These are phyloP conservation scores for Pestalotiopsis sp. DNA, from an alignment of 2,329 filamentous ascomycete species.

Conservation along the genomic window DNA sequence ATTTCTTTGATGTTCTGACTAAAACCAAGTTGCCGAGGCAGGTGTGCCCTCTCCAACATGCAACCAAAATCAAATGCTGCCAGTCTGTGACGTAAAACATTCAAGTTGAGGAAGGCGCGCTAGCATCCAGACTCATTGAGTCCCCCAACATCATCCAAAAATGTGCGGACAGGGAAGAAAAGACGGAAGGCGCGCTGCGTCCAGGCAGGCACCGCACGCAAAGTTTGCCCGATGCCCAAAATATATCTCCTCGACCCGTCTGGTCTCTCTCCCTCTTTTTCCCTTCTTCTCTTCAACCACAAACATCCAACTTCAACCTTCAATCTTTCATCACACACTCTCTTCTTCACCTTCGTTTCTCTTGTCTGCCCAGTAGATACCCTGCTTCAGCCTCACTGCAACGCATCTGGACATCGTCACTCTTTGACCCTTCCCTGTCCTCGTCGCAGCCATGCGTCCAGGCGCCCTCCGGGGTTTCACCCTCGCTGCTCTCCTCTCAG, in stretches of 20 bases:
- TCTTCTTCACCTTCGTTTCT: neutral
- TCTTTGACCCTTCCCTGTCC: neutral
- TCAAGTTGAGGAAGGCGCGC: neutral
- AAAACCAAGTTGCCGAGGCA: too few species aligned
- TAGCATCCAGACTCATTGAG: neutral
- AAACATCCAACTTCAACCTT: constrained; percentile 10
- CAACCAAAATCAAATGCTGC: too few species aligned
- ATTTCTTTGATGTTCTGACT: too few species aligned
- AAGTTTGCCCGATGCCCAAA: constrained; percentile 4
- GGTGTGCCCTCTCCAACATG: too few species aligned
- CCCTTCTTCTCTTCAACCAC: constrained; percentile 16
- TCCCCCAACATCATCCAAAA: neutral
- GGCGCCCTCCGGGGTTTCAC: constrained; percentile 10
- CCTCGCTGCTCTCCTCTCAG: constrained; percentile 8
- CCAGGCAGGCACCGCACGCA: neutral
- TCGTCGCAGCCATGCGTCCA: constrained; percentile 8
- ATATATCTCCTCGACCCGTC: constrained; percentile 7
- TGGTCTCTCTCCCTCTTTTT: constrained; percentile 14
- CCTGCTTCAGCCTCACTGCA: neutral
- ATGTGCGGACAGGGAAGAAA: neutral
- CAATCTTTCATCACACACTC: constrained; percentile 11
- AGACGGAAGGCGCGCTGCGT: constrained; percentile 8
- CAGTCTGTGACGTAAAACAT: neutral
- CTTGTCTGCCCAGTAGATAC: neutral
- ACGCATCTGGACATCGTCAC: neutral